Evolutionary conservation across 371 early-diverging fungal genomes (phyloP).

Genomic region (Haplosporangium sp.): DNA sequence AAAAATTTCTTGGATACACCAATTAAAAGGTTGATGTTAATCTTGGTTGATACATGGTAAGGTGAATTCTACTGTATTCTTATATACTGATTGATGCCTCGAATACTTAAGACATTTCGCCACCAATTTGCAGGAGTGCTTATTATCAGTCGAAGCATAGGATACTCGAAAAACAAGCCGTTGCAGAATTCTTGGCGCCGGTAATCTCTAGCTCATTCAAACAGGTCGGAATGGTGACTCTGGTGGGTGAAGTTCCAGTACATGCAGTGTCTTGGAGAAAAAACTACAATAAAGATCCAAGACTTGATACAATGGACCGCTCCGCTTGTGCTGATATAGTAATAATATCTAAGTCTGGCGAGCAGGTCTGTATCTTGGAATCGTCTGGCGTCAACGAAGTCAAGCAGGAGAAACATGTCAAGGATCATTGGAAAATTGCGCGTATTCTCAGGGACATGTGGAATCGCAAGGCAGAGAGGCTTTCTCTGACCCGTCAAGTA

Average conservation of each 20-base stretch:
- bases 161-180: slow-evolving; percentile 6
- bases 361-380: slow-evolving; percentile 1
- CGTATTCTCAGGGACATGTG: slow-evolving; percentile 2
- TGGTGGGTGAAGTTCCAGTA: neutral
- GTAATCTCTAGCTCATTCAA: neutral
- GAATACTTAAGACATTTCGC: neutral
- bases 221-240: slow-evolving; percentile 3
- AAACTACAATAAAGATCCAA: slow-evolving; percentile 4
- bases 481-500: neutral
- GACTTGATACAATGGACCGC: neutral
- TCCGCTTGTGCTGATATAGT: neutral
- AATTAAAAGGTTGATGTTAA: neutral
- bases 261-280: slow-evolving; percentile 11
- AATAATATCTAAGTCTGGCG: neutral
- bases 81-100: neutral
- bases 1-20: neutral
- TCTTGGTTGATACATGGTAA: neutral
- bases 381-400: neutral
- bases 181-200: neutral
- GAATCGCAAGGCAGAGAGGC: neutral
- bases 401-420: slow-evolving; percentile 1
- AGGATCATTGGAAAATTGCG: slow-evolving; percentile 8
- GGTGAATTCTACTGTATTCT: neutral
- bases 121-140: neutral
- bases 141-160: neutral